Evolutionary conservation across 345 rosid genomes (phyloP).

Genomic region (Nephelium lappaceum): DNA sequence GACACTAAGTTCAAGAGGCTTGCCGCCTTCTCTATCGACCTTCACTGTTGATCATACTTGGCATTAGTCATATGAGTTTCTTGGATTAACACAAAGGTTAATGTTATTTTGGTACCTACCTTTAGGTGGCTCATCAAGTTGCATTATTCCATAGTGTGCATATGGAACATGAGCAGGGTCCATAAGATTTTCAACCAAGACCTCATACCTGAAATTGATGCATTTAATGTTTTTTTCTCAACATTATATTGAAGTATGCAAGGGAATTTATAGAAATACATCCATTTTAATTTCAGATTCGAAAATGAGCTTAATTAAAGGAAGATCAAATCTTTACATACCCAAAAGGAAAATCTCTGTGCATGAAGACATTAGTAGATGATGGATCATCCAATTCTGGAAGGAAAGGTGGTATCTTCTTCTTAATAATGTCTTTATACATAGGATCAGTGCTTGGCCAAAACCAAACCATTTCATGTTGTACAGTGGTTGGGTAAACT

Average conservation of each 20-base stretch:
- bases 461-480: constrained; percentile 82
- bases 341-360: constrained; percentile 82
- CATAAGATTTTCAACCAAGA: constrained; percentile 76
- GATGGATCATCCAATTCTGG: constrained; percentile 80
- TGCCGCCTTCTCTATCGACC: constrained; percentile 85
- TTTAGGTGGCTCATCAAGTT: constrained; percentile 35
- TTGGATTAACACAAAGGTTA: not conserved
- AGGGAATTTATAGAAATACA: not conserved
- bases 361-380: constrained; percentile 52
- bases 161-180: constrained; percentile 94
- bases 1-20: constrained; percentile 56
- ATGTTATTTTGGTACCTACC: constrained; percentile 31
- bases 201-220: constrained; percentile 62
- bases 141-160: constrained; percentile 78
- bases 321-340: constrained; percentile 20
- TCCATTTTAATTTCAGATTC: not conserved
- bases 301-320: not conserved
- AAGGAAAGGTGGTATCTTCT: constrained; percentile 69
- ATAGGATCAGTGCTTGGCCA: constrained; percentile 84
- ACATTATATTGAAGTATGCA: not conserved
- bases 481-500: constrained; percentile 69
- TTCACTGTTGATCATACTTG: constrained; percentile 44
- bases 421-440: constrained; percentile 55
- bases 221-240: not conserved
- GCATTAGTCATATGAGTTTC: constrained; percentile 5